phyloP scores from a whole-genome alignment of 2,329 filamentous ascomycete species.

The Apiospora phragmitis region DNA sequence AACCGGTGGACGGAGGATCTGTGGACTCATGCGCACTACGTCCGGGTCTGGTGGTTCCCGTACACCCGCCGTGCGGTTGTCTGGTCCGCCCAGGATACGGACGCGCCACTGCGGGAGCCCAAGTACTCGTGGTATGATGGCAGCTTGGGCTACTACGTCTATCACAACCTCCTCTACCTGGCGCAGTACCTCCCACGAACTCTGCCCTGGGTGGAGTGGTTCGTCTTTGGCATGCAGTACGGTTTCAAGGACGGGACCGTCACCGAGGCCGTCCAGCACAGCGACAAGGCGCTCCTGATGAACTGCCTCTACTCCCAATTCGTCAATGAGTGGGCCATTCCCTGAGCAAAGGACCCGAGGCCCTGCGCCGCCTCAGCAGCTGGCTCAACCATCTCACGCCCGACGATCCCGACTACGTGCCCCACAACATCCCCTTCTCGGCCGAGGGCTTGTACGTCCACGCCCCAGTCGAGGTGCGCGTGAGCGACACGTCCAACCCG shows the following conservation, averaged over 20 bases:
- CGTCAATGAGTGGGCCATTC: slow-evolving; percentile 97
- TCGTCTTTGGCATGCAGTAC: slow-evolving; percentile 97
- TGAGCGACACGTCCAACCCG: slow-evolving; percentile 66
- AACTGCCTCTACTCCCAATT: slow-evolving; percentile 98
- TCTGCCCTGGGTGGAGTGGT: slow-evolving; percentile 89
- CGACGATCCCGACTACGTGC: slow-evolving; percentile 63
- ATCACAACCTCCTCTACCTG: slow-evolving; percentile 85
- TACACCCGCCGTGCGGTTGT: slow-evolving; percentile 86
- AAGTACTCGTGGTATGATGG: slow-evolving; percentile 78
- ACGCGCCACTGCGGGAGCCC: slow-evolving; percentile 59
- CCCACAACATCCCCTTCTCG: slow-evolving; percentile 76
- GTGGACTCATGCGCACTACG: slow-evolving; percentile 86
- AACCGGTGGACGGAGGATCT: slow-evolving; percentile 70
- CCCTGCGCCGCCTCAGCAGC: slow-evolving; percentile 75
- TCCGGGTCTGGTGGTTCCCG: slow-evolving; percentile 96
- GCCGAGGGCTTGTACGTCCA: slow-evolving; percentile 80
- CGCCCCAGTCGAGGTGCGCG: slow-evolving; percentile 88
- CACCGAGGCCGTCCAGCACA: slow-evolving; percentile 76
- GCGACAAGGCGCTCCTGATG: slow-evolving; percentile 82
- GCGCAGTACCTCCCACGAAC: slow-evolving; percentile 76
- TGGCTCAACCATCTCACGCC: slow-evolving; percentile 73
- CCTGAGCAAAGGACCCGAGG: slow-evolving; percentile 81
- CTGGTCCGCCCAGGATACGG: slow-evolving; percentile 83
- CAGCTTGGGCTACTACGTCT: slow-evolving; percentile 80
- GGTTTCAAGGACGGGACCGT: slow-evolving; percentile 74